Percentiles rank a stretch among this genome's conserved stretches.
Evolutionary conservation across 1,284 basidiomycete genomes (phyloP).

Genomic region (Rugosomyces carneus): DNA sequence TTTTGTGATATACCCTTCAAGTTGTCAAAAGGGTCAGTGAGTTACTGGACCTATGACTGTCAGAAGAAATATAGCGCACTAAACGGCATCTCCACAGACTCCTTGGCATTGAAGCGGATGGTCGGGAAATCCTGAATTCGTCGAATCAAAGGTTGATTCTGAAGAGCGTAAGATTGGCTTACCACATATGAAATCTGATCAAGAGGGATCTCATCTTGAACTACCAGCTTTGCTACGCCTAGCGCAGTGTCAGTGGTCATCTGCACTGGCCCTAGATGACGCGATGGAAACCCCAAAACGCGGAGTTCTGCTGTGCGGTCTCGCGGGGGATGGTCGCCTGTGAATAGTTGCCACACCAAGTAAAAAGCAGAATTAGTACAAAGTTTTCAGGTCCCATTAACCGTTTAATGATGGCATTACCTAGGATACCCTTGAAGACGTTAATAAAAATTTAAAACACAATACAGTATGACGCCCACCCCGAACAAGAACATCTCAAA

Average conservation of each 20-base stretch:
- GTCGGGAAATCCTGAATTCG: slow-evolving; percentile 72
- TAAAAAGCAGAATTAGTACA: background rate
- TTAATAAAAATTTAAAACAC: background rate
- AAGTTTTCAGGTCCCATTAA: background rate
- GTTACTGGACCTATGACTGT: background rate
- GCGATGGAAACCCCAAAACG: slow-evolving; percentile 76
- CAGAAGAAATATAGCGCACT: slow-evolving; percentile 42
- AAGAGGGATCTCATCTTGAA: slow-evolving; percentile 72
- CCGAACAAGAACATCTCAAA: slow-evolving; percentile 89
- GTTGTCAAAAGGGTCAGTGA: background rate
- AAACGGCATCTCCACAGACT: slow-evolving; percentile 95
- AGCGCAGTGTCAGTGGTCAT: slow-evolving; percentile 99
- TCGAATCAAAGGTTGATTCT: background rate
- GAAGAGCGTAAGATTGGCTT: slow-evolving; percentile 15
- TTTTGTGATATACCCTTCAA: slow-evolving; percentile 56
- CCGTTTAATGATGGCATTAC: slow-evolving; percentile 23
- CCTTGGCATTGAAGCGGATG: slow-evolving; percentile 72
- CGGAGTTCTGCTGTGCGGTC: slow-evolving; percentile 88
- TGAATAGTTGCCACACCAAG: background rate
- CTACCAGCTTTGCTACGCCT: slow-evolving; percentile 86
- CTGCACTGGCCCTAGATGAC: slow-evolving; percentile 81
- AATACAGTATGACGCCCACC: slow-evolving; percentile 32
- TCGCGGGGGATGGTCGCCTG: slow-evolving; percentile 86
- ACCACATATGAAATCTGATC: slow-evolving; percentile 72
- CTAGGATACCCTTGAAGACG: slow-evolving; percentile 51